Percentiles rank a stretch among this genome's conserved stretches.
These are phyloP conservation scores for Lobosporangium transversale DNA, from an alignment of 192 early-diverging fungal genomes.

Conservation along the genomic window DNA sequence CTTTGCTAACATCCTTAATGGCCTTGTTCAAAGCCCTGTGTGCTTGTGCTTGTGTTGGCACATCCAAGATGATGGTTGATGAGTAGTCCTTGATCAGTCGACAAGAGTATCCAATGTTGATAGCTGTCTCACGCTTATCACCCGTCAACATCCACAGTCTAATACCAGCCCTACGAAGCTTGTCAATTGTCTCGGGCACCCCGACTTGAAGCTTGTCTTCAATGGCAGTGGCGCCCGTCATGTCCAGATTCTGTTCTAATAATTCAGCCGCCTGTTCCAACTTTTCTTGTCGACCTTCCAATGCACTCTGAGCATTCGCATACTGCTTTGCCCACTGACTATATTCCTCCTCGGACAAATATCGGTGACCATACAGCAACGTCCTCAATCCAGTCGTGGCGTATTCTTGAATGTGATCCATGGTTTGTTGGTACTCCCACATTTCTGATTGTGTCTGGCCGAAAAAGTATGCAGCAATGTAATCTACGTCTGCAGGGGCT, in stretches of 20 bases:
- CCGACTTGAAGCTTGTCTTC: slow-evolving; percentile 90
- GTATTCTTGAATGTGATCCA: slow-evolving; percentile 75
- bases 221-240: slow-evolving; percentile 89
- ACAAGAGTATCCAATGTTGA: slow-evolving; percentile 89
- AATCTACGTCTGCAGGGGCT: slow-evolving; percentile 13
- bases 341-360: slow-evolving; percentile 72
- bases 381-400: slow-evolving; percentile 86
- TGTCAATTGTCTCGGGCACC: slow-evolving; percentile 86
- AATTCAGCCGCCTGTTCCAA: slow-evolving; percentile 70
- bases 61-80: slow-evolving; percentile 56
- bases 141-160: slow-evolving; percentile 93
- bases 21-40: slow-evolving; percentile 49
- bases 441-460: slow-evolving; percentile 53
- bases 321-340: slow-evolving; percentile 72
- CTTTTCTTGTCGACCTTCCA: slow-evolving; percentile 70
- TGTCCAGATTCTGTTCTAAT: slow-evolving; percentile 76
- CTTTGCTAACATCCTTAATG: slow-evolving; percentile 51
- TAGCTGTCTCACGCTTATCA: slow-evolving; percentile 91
- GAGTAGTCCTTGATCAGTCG: slow-evolving; percentile 68
- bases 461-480: slow-evolving; percentile 39
- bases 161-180: slow-evolving; percentile 80
- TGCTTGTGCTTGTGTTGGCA: slow-evolving; percentile 45
- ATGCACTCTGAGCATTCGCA: slow-evolving; percentile 72
- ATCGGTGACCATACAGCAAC: slow-evolving; percentile 78
- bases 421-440: slow-evolving; percentile 68